These are phyloP conservation scores for Pyrenula aspistea DNA, from an alignment of 495 filamentous ascomycete species.

Conservation along the genomic window DNA sequence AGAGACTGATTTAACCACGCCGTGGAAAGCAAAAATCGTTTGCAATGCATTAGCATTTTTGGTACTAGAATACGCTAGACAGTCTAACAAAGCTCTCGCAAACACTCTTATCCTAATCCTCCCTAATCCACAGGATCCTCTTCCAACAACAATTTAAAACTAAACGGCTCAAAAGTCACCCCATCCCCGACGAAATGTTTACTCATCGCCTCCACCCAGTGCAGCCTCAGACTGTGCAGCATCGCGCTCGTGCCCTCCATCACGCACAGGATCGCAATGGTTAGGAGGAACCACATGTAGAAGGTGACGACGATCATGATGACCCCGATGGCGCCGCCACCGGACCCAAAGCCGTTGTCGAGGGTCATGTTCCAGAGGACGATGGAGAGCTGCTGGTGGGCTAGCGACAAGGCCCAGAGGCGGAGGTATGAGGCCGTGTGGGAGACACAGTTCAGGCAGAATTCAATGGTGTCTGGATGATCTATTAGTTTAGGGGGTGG, in stretches of 20 bases:
- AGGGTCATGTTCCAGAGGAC: constrained; percentile 98
- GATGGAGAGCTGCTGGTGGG: constrained; percentile 92
- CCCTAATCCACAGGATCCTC: constrained; percentile 55
- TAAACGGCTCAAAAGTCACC: constrained; percentile 83
- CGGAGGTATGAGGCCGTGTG: constrained; percentile 98
- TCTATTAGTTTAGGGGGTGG: not conserved
- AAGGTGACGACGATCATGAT: constrained; percentile 71
- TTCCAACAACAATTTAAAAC: constrained; percentile 77
- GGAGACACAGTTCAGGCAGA: constrained; percentile 97
- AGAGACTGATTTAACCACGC: too few relatives aligned
- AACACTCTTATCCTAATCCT: too few relatives aligned
- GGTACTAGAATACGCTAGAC: too few relatives aligned
- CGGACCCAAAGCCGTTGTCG: constrained; percentile 51
- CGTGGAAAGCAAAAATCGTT: too few relatives aligned
- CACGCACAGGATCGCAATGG: constrained; percentile 57
- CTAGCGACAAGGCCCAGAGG: constrained; percentile 94
- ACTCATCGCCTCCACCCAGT: constrained; percentile 99
- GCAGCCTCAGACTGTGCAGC: constrained; percentile 88
- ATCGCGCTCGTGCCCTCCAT: constrained; percentile 86
- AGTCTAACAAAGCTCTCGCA: too few relatives aligned
- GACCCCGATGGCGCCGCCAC: constrained; percentile 53
- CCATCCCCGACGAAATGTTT: constrained; percentile 98
- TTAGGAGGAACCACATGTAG: constrained; percentile 78
- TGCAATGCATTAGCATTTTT: too few relatives aligned
- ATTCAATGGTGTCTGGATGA: constrained; percentile 44